Evolutionary conservation across 1,139 yeast species (phyloP).

Genomic region (Pichia sp.): DNA sequence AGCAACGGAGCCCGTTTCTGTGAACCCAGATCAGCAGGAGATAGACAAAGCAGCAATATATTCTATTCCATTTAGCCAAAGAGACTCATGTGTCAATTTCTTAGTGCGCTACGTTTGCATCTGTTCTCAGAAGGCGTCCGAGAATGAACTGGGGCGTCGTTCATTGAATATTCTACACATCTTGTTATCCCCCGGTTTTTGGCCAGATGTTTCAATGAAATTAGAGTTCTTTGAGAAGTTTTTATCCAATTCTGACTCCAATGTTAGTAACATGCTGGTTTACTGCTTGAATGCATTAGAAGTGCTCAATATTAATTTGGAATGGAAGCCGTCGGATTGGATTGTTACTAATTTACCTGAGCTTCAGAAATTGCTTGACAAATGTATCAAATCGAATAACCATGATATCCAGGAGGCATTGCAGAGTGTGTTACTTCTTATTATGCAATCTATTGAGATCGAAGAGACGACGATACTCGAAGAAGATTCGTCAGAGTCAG

Average conservation of each 20-base stretch:
- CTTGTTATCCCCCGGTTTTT: slow-evolving; percentile 60
- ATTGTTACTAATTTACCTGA: slow-evolving; percentile 60
- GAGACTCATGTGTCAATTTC: slow-evolving; percentile 91
- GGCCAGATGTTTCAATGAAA: slow-evolving; percentile 87
- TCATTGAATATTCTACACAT: slow-evolving; percentile 72
- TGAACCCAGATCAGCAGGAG: neutral
- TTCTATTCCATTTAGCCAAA: slow-evolving; percentile 66
- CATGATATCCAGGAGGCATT: slow-evolving; percentile 78
- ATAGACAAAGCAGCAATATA: slow-evolving; percentile 36
- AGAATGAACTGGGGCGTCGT: slow-evolving; percentile 73
- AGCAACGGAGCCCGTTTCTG: neutral
- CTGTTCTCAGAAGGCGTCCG: slow-evolving; percentile 79
- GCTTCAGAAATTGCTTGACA: slow-evolving; percentile 69
- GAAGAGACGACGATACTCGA: slow-evolving; percentile 36
- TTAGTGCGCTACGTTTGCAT: slow-evolving; percentile 84
- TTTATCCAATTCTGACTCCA: slow-evolving; percentile 69
- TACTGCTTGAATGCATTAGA: slow-evolving; percentile 87
- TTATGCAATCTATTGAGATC: slow-evolving; percentile 54
- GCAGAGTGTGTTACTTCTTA: slow-evolving; percentile 63
- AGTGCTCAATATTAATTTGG: slow-evolving; percentile 78
- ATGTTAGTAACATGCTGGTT: slow-evolving; percentile 53
- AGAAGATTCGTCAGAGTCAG: slow-evolving; percentile 50
- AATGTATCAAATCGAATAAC: slow-evolving; percentile 75
- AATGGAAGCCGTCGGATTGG: slow-evolving; percentile 73
- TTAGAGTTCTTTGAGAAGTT: slow-evolving; percentile 82